These are phyloP conservation scores for Podaxis carcinomalis DNA, from an alignment of 768 basidiomycete species.

Conservation along the genomic window DNA sequence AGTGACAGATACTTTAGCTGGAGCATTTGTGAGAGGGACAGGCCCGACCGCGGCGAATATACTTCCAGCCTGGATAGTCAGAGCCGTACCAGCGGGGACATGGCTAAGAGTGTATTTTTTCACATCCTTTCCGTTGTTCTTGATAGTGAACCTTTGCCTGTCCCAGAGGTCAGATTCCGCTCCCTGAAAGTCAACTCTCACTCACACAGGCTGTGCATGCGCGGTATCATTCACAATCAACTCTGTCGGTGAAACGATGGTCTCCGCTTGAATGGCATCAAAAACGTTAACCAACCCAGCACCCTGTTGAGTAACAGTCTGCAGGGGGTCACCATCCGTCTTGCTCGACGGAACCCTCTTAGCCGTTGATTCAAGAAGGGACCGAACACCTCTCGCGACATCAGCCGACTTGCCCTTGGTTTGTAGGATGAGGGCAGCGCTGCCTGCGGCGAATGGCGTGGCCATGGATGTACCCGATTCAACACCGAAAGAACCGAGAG, in stretches of 20 bases:
- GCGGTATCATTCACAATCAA: slow-evolving; percentile 59
- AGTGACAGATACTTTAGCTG: slow-evolving; percentile 42
- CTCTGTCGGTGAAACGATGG: slow-evolving; percentile 46
- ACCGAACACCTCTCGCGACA: slow-evolving; percentile 25
- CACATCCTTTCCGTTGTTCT: slow-evolving; percentile 35
- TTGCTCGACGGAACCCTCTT: slow-evolving; percentile 32
- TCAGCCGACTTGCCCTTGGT: slow-evolving; percentile 30
- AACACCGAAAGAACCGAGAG: slow-evolving; percentile 34
- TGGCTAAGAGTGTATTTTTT: slow-evolving; percentile 48
- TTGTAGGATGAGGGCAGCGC: slow-evolving; percentile 38
- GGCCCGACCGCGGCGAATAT: slow-evolving; percentile 38
- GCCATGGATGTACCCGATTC: slow-evolving; percentile 43
- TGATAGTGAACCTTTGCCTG: slow-evolving; percentile 43
- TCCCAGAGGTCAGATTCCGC: slow-evolving; percentile 7
- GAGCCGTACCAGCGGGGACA: slow-evolving; percentile 52
- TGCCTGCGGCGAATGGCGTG: slow-evolving; percentile 42
- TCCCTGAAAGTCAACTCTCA: background rate
- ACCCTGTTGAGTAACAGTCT: slow-evolving; percentile 48
- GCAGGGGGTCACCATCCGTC: slow-evolving; percentile 40
- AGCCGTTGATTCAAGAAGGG: slow-evolving; percentile 42
- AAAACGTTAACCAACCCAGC: slow-evolving; percentile 51
- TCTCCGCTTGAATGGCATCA: slow-evolving; percentile 44
- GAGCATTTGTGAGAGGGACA: slow-evolving; percentile 37
- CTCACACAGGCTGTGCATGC: slow-evolving; percentile 38
- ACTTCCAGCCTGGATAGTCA: slow-evolving; percentile 38